These are phyloP conservation scores for Colletotrichum sp. DNA, from an alignment of 2,329 filamentous ascomycete species.

Conservation along the genomic window DNA sequence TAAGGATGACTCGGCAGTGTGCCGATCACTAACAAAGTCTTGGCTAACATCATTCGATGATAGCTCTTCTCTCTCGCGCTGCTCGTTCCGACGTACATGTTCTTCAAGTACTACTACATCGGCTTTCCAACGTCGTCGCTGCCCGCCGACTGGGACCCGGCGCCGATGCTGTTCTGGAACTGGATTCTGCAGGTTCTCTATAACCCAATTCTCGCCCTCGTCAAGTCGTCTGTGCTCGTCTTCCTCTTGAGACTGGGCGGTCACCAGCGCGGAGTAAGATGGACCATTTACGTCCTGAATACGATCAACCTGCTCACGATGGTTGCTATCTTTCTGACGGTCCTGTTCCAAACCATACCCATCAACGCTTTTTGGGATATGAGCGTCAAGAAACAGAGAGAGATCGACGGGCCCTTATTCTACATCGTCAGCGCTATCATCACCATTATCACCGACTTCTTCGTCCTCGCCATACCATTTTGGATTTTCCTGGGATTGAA, in stretches of 20 bases:
- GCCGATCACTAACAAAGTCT: background rate
- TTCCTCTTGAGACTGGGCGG: conserved; percentile 36
- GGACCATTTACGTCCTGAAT: conserved; percentile 31
- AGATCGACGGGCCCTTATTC: background rate
- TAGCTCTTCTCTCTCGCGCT: conserved; percentile 1
- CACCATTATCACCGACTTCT: conserved; percentile 12
- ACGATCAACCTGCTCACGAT: conserved; percentile 38
- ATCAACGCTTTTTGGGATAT: conserved; percentile 37
- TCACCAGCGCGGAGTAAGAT: conserved; percentile 30
- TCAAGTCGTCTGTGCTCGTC: conserved; percentile 37
- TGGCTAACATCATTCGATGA: background rate
- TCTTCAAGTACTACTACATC: conserved; percentile 10
- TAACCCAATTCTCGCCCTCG: conserved; percentile 48
- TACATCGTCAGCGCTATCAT: background rate
- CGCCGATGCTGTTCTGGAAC: conserved; percentile 6
- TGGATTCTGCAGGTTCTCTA: conserved; percentile 39
- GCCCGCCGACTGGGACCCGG: background rate
- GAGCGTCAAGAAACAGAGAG: background rate
- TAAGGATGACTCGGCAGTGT: background rate
- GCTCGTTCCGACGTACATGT: conserved; percentile 4
- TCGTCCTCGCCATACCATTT: conserved; percentile 35
- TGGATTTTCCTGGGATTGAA: conserved; percentile 45
- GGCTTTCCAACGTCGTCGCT: background rate
- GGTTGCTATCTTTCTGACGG: conserved; percentile 39
- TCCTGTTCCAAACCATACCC: conserved; percentile 44